phyloP scores from a whole-genome alignment of 176 grass and related monocot genomes.

The Themeda triandra region DNA sequence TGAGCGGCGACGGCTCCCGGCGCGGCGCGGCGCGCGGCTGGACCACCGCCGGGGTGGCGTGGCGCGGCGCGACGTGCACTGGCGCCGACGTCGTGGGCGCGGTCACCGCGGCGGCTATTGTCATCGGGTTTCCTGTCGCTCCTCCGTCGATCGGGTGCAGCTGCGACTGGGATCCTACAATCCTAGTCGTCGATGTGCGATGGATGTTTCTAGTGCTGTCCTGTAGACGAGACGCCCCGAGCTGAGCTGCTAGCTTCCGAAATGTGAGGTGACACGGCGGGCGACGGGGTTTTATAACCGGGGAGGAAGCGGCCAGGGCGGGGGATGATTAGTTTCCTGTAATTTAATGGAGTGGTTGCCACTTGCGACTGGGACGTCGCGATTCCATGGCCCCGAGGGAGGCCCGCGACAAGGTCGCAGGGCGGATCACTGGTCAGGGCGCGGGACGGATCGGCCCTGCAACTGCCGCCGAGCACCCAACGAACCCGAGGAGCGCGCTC shows the following conservation, averaged over 20 bases:
- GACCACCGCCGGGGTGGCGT: neutral
- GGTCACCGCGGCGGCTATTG: slow-evolving; percentile 37
- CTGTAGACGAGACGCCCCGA: neutral
- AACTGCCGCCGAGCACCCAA: neutral
- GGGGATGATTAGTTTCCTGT: neutral
- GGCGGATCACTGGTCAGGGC: neutral
- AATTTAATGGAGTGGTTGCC: slow-evolving; percentile 10
- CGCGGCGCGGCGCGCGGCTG: neutral
- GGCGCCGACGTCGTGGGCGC: slow-evolving; percentile 30
- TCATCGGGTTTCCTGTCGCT: neutral
- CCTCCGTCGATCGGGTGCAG: neutral
- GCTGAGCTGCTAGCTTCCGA: neutral
- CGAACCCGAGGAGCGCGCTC: no score
- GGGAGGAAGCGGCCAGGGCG: neutral
- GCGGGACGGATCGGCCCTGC: neutral
- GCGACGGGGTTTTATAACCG: neutral
- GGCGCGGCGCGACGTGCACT: slow-evolving; percentile 38
- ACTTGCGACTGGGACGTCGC: slow-evolving; percentile 24
- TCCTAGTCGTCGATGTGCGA: neutral
- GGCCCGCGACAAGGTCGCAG: slow-evolving; percentile 26
- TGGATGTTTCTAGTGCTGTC: neutral
- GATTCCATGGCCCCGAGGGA: slow-evolving; percentile 1
- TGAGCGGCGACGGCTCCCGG: slow-evolving; percentile 48
- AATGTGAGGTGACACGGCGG: neutral
- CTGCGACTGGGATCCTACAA: neutral